Base-by-base conservation (phyloP, 495 filamentous ascomycete species). In the Neurospora sp. region DNA sequence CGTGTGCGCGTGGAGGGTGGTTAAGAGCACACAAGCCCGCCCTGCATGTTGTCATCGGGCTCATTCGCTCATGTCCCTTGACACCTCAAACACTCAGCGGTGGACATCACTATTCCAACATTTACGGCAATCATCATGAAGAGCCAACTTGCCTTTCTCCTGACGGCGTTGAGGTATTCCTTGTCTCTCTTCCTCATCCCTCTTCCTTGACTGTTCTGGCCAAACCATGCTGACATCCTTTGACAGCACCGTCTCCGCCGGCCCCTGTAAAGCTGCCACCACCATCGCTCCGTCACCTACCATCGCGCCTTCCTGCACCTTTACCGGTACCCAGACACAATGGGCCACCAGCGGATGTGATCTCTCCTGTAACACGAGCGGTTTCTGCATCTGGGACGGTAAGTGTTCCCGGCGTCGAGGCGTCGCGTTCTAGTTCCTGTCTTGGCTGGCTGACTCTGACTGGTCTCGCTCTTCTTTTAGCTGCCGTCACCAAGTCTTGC, bases 401-500 rank as follows among this genome's bases (percentile, higher is more conserved):
- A 0, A 69, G 72, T 71, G 12, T 45, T 48, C 6, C 37, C 69
- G 10, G 68, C 69, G 31, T 31, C 18, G 16, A 74, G 16, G 2
- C 18, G 8, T 18, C 48, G 27, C 18, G 20, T 61, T 20, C 39
- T 41, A 3, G 37, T 74, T 8, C n/a, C 69, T 69, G 69, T 35
- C 3, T 53, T 18, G 18, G 16, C 35, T 37, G 31, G 12, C 35
- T 35, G 31, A n/a, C 16, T 40, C 14, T 44, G 9, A 12, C 16
- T 40, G n/a, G 20, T 10, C 38, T 39, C 27, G 35, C 22, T 70
- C 9, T 16, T 39, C 22, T 61, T 22, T 1, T 74, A 59, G 75
- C 18, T 37, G 69, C 22, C 48, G 59, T 77, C 22, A 71, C 70
- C 2, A 40, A 75, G 20, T 75, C 77, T 3, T 77, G 77, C 73